Base-by-base conservation (phyloP, 495 filamentous ascomycete genomes). In the Daldinia childiae region DNA sequence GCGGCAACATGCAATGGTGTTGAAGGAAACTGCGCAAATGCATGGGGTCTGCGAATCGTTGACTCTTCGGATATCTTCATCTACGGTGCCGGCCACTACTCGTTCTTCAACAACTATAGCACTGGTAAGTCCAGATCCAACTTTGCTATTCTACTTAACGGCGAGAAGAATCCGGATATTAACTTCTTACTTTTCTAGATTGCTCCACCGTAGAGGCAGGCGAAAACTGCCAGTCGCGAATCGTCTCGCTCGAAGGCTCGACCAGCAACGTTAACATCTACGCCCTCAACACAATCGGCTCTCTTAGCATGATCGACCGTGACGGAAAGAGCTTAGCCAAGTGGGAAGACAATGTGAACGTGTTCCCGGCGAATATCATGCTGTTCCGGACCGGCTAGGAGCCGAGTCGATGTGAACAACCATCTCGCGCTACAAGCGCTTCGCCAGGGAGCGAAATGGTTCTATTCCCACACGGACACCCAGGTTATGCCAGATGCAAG, bases 61-160 rank as follows among this genome's bases (percentile, higher is more conserved):
- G 78, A 88, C 77, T 88, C 85, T 15, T 76, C 78, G 1, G 81
- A 87, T 63, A 82, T 94, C 14, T 72, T 85, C 41, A 79, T 93
- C 30, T 93, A 92, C 70, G 90, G 90, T 36, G 89, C 89, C 7
- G 92, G 92, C 7, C 77, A 91, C 14, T 94, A 94, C 81, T 89
- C 86, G 38, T 94, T 93, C 82, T 94, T 94, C 82, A 87, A 89
- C 69, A 79, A 85, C 71, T 86, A 86, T 77, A 79, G 73, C 58
- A 83, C 81, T 0, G 50, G 71, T 76, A 70, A 73, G 69, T 65
- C 17, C 6, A 4, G 19, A 48, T 29, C 8, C 24, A 11, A 6
- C 21, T 41, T 24, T 30, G 17, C 14, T 1, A 21, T 21, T 11
- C 11, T 19, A 48, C 39, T 52, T 52, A 14, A 17, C 24, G 0